These are phyloP conservation scores for Diaporthe citri DNA, from an alignment of 2,329 filamentous ascomycete genomes.

Conservation along the genomic window DNA sequence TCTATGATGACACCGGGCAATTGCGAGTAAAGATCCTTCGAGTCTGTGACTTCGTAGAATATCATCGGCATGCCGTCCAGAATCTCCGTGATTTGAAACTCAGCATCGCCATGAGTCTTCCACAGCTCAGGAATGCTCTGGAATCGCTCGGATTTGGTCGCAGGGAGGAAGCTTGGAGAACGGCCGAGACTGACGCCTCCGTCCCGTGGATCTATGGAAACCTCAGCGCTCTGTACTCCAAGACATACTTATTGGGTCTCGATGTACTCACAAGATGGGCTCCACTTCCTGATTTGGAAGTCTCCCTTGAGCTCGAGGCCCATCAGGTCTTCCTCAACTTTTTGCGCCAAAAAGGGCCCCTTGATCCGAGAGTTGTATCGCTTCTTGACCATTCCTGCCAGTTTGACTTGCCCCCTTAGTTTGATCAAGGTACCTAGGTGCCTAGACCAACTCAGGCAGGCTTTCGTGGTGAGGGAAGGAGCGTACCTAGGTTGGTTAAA, in stretches of 20 bases:
- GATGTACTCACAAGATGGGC: background rate
- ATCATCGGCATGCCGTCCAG: background rate
- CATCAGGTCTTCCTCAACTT: background rate
- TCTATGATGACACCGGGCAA: background rate
- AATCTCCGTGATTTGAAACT: constrained; percentile 6
- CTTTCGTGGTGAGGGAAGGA: too few relatives aligned
- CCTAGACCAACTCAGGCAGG: too few relatives aligned
- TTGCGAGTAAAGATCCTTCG: background rate
- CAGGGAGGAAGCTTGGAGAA: background rate
- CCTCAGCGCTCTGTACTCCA: background rate
- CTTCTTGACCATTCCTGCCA: background rate
- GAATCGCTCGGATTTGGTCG: background rate
- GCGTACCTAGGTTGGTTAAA: too few relatives aligned
- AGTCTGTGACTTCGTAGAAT: background rate
- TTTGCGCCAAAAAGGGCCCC: background rate
- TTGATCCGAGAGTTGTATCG: too few relatives aligned
- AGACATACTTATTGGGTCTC: background rate
- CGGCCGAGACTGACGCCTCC: background rate
- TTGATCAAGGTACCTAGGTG: too few relatives aligned
- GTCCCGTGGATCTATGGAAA: background rate
- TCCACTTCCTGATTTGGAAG: background rate
- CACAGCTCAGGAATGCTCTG: background rate
- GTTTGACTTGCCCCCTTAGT: too few relatives aligned
- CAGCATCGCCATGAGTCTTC: background rate
- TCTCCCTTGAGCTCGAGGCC: background rate